These are phyloP conservation scores for Diplodia scrobiculata DNA, from an alignment of 2,329 filamentous ascomycete genomes.

Conservation along the genomic window DNA sequence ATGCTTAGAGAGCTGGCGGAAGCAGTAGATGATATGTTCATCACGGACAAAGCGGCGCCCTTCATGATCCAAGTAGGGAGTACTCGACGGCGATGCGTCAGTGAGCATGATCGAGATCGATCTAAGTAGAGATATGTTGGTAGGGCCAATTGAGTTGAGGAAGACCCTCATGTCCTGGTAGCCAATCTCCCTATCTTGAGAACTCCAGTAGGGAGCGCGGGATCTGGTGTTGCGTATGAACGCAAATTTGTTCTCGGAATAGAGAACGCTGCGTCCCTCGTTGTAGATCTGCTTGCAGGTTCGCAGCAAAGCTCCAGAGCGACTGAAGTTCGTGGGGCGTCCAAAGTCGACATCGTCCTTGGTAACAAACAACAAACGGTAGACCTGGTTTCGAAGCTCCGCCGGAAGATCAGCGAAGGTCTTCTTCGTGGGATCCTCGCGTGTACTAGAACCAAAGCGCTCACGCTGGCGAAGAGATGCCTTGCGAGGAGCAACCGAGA, in stretches of 20 bases:
- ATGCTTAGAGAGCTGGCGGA: slow-evolving; percentile 48
- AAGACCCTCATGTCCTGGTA: slow-evolving; percentile 52
- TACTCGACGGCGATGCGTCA: slow-evolving; percentile 49
- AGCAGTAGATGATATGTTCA: slow-evolving; percentile 49
- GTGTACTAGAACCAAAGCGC: not conserved
- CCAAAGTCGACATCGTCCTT: slow-evolving; percentile 42
- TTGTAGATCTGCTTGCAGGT: slow-evolving; percentile 50
- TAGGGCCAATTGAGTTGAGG: slow-evolving; percentile 52
- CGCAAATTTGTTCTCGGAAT: slow-evolving; percentile 54
- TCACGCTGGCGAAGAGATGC: not conserved
- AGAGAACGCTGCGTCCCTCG: slow-evolving; percentile 53
- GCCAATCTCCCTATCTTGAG: slow-evolving; percentile 51
- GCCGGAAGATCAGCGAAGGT: slow-evolving; percentile 45
- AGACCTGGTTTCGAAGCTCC: slow-evolving; percentile 54
- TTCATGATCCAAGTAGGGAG: slow-evolving; percentile 45
- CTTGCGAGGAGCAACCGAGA: slow-evolving; percentile 6
- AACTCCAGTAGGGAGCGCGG: slow-evolving; percentile 48
- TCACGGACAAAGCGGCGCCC: slow-evolving; percentile 55
- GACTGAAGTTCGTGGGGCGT: slow-evolving; percentile 43
- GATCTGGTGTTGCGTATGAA: slow-evolving; percentile 46
- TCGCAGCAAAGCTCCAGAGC: slow-evolving; percentile 51
- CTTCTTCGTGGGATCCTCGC: slow-evolving; percentile 2
- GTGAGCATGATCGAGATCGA: slow-evolving; percentile 50
- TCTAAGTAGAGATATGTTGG: slow-evolving; percentile 52
- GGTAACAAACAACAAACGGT: slow-evolving; percentile 48